phyloP scores from a whole-genome alignment of 75 land plant genomes.

The Cunninghamia lanceolata region DNA sequence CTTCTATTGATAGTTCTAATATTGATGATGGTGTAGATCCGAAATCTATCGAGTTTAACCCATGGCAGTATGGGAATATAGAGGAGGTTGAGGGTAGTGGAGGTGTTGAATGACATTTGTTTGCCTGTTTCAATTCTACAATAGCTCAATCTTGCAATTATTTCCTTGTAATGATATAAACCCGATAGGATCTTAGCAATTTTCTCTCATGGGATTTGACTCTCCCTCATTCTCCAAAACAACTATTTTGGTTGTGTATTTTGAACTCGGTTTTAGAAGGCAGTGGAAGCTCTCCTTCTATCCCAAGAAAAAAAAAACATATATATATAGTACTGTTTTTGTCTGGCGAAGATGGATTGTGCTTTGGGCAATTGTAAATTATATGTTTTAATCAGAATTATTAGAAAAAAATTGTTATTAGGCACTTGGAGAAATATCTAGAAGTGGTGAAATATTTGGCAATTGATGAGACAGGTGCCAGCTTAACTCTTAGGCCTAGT shows the following conservation, averaged over 20 bases:
- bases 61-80: constrained; percentile 81
- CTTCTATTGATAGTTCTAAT: constrained; percentile 34
- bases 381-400: neutral
- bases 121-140: neutral
- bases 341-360: neutral
- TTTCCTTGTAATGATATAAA: constrained; percentile 6
- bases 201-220: neutral
- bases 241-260: neutral
- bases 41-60: constrained; percentile 66
- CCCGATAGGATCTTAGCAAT: neutral
- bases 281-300: neutral
- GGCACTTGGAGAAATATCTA: neutral
- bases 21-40: constrained; percentile 34
- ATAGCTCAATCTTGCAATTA: neutral
- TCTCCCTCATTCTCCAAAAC: neutral
- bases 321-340: neutral
- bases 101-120: neutral
- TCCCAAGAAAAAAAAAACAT: neutral
- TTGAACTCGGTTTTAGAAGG: neutral
- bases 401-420: neutral
- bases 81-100: neutral
- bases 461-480: too few species aligned
- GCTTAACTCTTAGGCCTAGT: too few species aligned
- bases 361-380: neutral
- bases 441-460: too few species aligned